Evolutionary conservation across 1,139 yeast genomes (phyloP), one percentile per base, ranked within the genome.

Genomic region (Yamadazyma jaroonii): DNA sequence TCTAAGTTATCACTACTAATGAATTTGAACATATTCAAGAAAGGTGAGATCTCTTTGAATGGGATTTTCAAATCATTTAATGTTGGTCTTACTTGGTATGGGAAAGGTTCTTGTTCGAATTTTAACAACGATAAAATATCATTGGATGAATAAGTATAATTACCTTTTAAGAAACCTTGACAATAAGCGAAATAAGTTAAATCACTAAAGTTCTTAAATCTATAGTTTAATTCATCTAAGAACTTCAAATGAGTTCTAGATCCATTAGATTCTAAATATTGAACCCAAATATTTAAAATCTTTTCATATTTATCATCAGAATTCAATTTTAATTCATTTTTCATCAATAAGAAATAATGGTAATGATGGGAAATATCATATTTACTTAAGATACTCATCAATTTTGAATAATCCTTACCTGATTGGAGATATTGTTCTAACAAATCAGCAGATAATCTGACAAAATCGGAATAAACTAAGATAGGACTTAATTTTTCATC

Each of bases 151-250:
- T 56, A 61, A 15, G 52, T 45, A 17, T 50, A 46, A 4, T 52
- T 50, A 12, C 58, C 59, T 6, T 48, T 44, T 23, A 57, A 32
- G 40, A 70, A 61, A 8, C 59, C 59, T 39, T 58, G 59, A 26
- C 61, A 64, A 43, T 61, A 67, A 9, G 70, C 55, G 42, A 59
- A 68, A 47, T 55, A 64, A 3, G 59, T 66, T 42, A 69, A 44
- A 47, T 61, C 57, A 31, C 47, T 41, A 12, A 61, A 32, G n/a
- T 23, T 26, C 20, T 17, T 33, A 15, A 33, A 27, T n/a, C 22
- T 21, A 15, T 33, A 33, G 15, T 33, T 33, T n/a, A 33, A 7
- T 11, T 24, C 25, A 14, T 33, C 31, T n/a, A 33, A 26, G 15
- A 22, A 20, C 9, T 12, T 13, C 22, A 27, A 27, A 27, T 20